Conservation (phyloP, 148 eudicot species). For the Polygonum maritimum region DNA sequence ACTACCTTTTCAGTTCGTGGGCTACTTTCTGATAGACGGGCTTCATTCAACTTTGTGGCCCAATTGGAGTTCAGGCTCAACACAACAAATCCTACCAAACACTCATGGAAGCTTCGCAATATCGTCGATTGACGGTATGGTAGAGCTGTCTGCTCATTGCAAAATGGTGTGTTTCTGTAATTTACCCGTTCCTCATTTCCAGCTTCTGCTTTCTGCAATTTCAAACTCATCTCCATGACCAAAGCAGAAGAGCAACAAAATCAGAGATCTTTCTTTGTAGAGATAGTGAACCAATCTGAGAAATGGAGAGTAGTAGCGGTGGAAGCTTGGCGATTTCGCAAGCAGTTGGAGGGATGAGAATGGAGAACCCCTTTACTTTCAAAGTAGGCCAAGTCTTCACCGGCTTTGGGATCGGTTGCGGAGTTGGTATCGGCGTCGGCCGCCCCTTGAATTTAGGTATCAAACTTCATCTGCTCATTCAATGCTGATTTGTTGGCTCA, state of each 20-base stretch:
- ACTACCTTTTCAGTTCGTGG: too few species aligned
- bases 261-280: not conserved
- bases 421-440: slow-evolving; percentile 89
- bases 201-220: not conserved
- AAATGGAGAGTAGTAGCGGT: slow-evolving; percentile 14
- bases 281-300: not conserved
- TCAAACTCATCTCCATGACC: not conserved
- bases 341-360: slow-evolving; percentile 16
- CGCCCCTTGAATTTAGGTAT: slow-evolving; percentile 80
- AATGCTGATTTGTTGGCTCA: not conserved
- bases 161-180: not conserved
- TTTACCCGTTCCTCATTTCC: not conserved
- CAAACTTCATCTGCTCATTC: not conserved
- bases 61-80: too few species aligned
- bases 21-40: too few species aligned
- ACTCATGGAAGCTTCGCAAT: not conserved
- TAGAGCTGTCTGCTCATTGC: not conserved
- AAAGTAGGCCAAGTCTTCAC: slow-evolving; percentile 79
- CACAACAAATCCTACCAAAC: not conserved
- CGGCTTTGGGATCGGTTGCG: slow-evolving; percentile 89
- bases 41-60: too few species aligned
- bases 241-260: not conserved
- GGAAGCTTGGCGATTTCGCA: slow-evolving; percentile 16
- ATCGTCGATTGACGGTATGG: not conserved
- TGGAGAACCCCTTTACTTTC: slow-evolving; percentile 72